Evolutionary conservation across 805 yeast species (phyloP), one percentile per base, ranked within the genome.

Genomic region (Candida sonorensis): DNA sequence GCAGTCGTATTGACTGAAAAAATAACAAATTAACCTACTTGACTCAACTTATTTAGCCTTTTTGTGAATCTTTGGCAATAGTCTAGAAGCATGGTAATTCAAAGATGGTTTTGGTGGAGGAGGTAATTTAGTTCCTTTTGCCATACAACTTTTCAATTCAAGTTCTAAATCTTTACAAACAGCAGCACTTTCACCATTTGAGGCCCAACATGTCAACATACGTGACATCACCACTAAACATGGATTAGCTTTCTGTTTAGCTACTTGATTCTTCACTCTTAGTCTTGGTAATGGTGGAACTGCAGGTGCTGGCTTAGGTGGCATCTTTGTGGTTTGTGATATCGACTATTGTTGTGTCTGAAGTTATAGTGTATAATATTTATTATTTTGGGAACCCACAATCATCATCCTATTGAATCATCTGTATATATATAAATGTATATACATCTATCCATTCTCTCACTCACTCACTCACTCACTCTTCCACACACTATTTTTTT

Each of bases 201-300:
- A 83, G 3, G 96, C 94, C 97, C 97, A 88, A 63, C 97, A 88
- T 67, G 82, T 84, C 46, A 88, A 65, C 55, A 88, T 67, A 29
- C 84, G 79, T 1, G 92, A 78, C 88, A 88, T 83, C 42, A 81
- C 62, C 35, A 84, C 86, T 38, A 77, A 57, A 57, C 96, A 87
- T 36, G 84, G 77, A 45, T 80, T 77, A 29, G 83, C 72, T 36
- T 67, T 57, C 44, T 74, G 75, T 31, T 69, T 66, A 19, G 70
- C 62, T 4, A 72, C 64, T 11, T 86, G 77, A 45, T 74, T 77
- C 53, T 79, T 78, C 37, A 80, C 81, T 55, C 76, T 72, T 32
- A 85, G 66, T 51, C 78, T 69, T 25, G 86, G 88, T 40, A 85
- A 68, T 14, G 87, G 84, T 17, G 94, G 94, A 18, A 77, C 48